Evolutionary conservation across 2,329 filamentous ascomycete genomes (phyloP).

Genomic region (Botrytis sinoallii): DNA sequence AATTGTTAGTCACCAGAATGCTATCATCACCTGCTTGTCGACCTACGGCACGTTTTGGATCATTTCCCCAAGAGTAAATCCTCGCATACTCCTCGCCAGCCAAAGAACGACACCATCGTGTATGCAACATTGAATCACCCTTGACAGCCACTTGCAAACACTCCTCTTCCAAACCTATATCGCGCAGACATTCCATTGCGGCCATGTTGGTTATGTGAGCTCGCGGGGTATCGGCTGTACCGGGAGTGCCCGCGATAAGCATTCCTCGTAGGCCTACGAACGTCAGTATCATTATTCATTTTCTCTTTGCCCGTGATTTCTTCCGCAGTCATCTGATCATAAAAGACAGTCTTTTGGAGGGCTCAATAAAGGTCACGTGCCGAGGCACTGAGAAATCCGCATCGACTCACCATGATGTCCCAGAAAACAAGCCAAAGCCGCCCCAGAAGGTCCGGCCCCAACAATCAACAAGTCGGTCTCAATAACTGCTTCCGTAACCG

Average conservation of each 20-base stretch:
- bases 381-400: background rate
- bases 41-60: slow-evolving; percentile 44
- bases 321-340: background rate
- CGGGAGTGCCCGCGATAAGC: slow-evolving; percentile 48
- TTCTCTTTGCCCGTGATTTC: background rate
- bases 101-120: slow-evolving; percentile 52
- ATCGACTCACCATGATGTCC: slow-evolving; percentile 43
- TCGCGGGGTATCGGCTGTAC: slow-evolving; percentile 54
- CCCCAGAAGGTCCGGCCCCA: slow-evolving; percentile 53
- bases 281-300: background rate
- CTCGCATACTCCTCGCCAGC: slow-evolving; percentile 51
- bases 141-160: slow-evolving; percentile 40
- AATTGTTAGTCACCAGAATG: background rate
- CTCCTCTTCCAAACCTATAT: slow-evolving; percentile 48
- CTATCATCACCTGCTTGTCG: background rate
- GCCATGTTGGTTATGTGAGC: slow-evolving; percentile 60
- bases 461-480: slow-evolving; percentile 49
- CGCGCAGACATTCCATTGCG: slow-evolving; percentile 53
- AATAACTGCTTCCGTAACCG: slow-evolving; percentile 10
- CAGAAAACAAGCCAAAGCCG: slow-evolving; percentile 53
- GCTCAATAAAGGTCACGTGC: background rate
- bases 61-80: slow-evolving; percentile 50
- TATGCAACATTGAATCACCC: slow-evolving; percentile 47
- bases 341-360: background rate
- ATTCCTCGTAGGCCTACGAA: slow-evolving; percentile 48